A percentile compares a stretch with the other conserved stretches of the same genome.
Conservation (phyloP, 768 basidiomycete genomes). For the Crucibulum laeve region DNA sequence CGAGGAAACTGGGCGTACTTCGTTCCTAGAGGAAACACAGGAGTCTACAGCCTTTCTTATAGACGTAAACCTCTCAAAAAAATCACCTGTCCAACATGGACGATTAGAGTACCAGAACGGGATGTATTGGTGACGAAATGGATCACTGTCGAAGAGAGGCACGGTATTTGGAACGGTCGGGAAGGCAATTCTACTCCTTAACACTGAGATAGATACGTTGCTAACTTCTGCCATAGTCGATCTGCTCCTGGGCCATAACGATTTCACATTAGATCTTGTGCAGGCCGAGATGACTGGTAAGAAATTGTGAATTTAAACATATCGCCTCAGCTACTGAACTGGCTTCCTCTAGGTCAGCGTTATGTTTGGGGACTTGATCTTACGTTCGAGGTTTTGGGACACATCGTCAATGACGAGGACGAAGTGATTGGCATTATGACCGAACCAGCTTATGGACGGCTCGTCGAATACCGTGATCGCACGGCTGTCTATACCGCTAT, state of each 20-base stretch:
- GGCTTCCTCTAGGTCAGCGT: conserved; percentile 13
- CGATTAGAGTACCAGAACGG: conserved; percentile 26
- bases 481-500: conserved; percentile 26
- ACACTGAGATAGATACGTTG: not conserved
- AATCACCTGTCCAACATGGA: conserved; percentile 30
- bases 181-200: conserved; percentile 24
- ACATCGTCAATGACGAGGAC: conserved; percentile 24
- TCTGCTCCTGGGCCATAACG: conserved; percentile 25
- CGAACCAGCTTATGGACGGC: conserved; percentile 30
- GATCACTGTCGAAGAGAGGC: conserved; percentile 17
- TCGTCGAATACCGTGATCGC: conserved; percentile 22
- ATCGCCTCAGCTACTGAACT: not conserved
- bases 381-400: conserved; percentile 29
- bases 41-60: conserved; percentile 26
- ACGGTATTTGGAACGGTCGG: conserved; percentile 33
- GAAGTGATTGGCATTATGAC: conserved; percentile 27
- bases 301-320: no score
- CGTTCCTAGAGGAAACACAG: conserved; percentile 13
- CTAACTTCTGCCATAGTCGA: conserved; percentile 17
- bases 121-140: conserved; percentile 33
- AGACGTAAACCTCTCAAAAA: conserved; percentile 14
- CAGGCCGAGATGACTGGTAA: conserved; percentile 22
- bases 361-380: conserved; percentile 26
- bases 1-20: conserved; percentile 36
- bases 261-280: conserved; percentile 16